phyloP scores from a whole-genome alignment of 2,329 filamentous ascomycete species.

The Ceratocystis albifundus region DNA sequence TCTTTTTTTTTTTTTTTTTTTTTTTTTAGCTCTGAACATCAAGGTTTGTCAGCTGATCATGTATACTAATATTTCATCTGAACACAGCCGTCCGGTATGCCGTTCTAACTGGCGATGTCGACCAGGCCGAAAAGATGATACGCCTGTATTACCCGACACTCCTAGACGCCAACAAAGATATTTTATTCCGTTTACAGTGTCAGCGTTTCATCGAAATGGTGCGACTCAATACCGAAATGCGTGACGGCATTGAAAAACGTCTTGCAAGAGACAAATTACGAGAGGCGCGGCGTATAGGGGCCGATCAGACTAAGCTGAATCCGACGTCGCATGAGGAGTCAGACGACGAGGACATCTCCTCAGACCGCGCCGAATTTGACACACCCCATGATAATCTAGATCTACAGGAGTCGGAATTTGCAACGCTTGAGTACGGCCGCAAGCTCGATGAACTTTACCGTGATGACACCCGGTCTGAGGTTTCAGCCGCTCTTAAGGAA shows the following conservation, averaged over 20 bases:
- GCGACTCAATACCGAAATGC: conserved; percentile 45
- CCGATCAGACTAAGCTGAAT: conserved; percentile 42
- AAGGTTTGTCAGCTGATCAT: background rate
- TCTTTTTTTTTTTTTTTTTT: no score
- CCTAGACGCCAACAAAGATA: conserved; percentile 65
- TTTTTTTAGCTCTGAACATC: background rate
- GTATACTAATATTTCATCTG: background rate
- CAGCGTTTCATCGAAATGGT: conserved; percentile 96
- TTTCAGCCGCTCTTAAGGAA: conserved; percentile 63
- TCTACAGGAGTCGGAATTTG: conserved; percentile 44
- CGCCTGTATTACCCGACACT: conserved; percentile 69
- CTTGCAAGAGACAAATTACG: background rate
- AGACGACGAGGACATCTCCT: background rate
- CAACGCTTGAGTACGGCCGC: conserved; percentile 69
- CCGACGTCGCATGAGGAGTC: conserved; percentile 6
- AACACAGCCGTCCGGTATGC: conserved; percentile 65
- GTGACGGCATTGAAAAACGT: conserved; percentile 29
- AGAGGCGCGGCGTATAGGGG: conserved; percentile 27
- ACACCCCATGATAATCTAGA: conserved; percentile 23
- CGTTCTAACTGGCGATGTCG: conserved; percentile 84
- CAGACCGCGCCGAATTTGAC: background rate
- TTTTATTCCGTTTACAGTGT: conserved; percentile 78
- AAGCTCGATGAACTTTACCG: conserved; percentile 66
- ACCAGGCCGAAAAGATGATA: conserved; percentile 74
- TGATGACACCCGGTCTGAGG: conserved; percentile 55